Conservation (phyloP, 108 stramenopile species). For the Fragilariopsis cylindrus region DNA sequence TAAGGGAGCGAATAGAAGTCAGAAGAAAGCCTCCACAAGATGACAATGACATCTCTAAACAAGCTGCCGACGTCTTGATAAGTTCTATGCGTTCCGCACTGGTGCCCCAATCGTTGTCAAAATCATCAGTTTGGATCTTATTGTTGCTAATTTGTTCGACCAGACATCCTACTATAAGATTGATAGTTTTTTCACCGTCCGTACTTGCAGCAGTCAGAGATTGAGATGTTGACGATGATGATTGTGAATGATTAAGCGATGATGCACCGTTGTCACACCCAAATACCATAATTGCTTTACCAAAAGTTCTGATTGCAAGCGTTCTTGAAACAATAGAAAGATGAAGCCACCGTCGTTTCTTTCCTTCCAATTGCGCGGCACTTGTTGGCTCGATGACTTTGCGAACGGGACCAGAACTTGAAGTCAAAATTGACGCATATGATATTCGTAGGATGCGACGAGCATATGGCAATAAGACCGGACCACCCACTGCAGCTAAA, state of each 20-base stretch:
- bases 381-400: conserved; percentile 43
- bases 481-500: conserved; percentile 27
- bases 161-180: conserved; percentile 39
- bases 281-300: conserved; percentile 11
- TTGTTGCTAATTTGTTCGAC: conserved; percentile 37
- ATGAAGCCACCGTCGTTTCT: conserved; percentile 51
- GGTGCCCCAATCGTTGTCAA: conserved; percentile 37
- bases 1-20: conserved; percentile 20
- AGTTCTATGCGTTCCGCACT: conserved; percentile 27
- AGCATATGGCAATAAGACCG: conserved; percentile 38
- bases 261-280: conserved; percentile 34
- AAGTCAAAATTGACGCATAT: conserved; percentile 42
- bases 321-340: conserved; percentile 36
- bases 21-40: conserved; percentile 29
- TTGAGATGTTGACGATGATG: background rate
- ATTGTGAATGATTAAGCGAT: background rate
- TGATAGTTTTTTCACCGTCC: conserved; percentile 29
- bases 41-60: conserved; percentile 22
- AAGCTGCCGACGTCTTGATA: conserved; percentile 20
- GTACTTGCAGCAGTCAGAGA: background rate
- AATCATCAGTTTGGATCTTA: background rate
- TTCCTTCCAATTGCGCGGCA: conserved; percentile 33
- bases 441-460: conserved; percentile 39
- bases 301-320: conserved; percentile 28
- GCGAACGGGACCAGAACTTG: conserved; percentile 39